Evolutionary conservation across 495 filamentous ascomycete genomes (phyloP), one percentile per base, ranked within the genome.

Genomic region (Hypoxylon cercidicola): DNA sequence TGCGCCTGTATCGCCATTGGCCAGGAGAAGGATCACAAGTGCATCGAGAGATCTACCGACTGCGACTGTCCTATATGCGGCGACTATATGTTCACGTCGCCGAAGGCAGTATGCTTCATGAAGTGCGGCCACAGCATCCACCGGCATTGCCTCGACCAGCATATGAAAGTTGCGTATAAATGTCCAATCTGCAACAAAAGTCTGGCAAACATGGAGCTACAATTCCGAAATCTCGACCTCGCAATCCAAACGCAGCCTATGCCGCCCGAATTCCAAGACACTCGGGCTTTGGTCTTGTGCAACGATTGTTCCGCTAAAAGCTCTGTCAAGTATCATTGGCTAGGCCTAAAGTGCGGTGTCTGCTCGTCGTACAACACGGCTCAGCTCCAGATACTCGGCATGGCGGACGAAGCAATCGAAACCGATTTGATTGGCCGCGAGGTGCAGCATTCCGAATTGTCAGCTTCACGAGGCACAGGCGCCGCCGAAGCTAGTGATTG

Each of bases 61-160:
- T 96, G 93, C 74, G 90, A 97, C 71, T 99, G 95, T 73, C 95
- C 95, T n/a, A 97, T 99, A 60, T 99, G 95, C 72, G 91, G 92
- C 20, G 93, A 97, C 49, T 97, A 97, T 72, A 91, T 99, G 87
- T 98, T 98, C 74, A 93, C 89, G n/a, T 98, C 95, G 16, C 88
- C 91, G 0, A 84, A 88, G 57, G 85, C 88, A 1, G 93, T 99
- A 8, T 92, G 97, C 34, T 96, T 96, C 71, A 93, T 99, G 89
- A 85, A 87, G 41, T 99, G 95, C 75, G 96, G 96, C 8, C 95
- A 99, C 75, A 95, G 93, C 74, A 95, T 99, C 65, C 95, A 99
- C 73, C 84, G 88, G 58, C 84, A 84, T 60, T 99, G 95, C 77
- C 91, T 95, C 70, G 84, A 88, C 30, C 85, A 92, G 64, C 89